These are phyloP conservation scores for Clonostachys sp. DNA, from an alignment of 2,329 filamentous ascomycete species.

Conservation along the genomic window DNA sequence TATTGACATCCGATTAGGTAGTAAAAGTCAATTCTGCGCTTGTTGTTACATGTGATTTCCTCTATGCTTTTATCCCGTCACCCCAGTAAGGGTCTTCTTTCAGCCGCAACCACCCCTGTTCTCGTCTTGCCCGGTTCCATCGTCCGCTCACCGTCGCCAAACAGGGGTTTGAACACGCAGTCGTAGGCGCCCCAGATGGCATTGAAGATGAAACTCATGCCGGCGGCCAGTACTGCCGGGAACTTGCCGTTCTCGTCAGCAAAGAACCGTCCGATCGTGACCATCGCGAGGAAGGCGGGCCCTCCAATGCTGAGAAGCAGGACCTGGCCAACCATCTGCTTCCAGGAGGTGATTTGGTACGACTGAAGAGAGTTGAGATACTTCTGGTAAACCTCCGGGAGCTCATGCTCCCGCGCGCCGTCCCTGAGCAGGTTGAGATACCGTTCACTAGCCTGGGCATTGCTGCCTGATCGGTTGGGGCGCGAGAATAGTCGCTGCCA, in stretches of 20 bases:
- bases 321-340: slow-evolving; percentile 61
- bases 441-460: slow-evolving; percentile 73
- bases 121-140: slow-evolving; percentile 14
- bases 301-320: slow-evolving; percentile 57
- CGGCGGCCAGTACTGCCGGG: slow-evolving; percentile 60
- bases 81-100: background rate
- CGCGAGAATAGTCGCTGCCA: slow-evolving; percentile 38
- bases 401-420: slow-evolving; percentile 74
- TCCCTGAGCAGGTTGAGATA: slow-evolving; percentile 78
- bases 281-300: slow-evolving; percentile 49
- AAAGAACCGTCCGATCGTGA: slow-evolving; percentile 38
- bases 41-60: too few relatives aligned
- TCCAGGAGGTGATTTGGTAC: slow-evolving; percentile 63
- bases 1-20: too few relatives aligned
- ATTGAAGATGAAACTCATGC: slow-evolving; percentile 48
- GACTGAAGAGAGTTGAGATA: slow-evolving; percentile 67
- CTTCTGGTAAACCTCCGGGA: slow-evolving; percentile 72
- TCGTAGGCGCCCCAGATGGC: slow-evolving; percentile 42
- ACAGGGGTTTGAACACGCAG: slow-evolving; percentile 48
- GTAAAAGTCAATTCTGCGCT: too few relatives aligned
- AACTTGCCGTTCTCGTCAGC: slow-evolving; percentile 62
- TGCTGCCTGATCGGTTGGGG: slow-evolving; percentile 15
- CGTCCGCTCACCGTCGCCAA: slow-evolving; percentile 83
- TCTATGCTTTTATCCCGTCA: too few relatives aligned
- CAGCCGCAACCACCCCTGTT: background rate